Base-by-base conservation (phyloP, 1,284 basidiomycete genomes). In the Singerocomus inundabilis region DNA sequence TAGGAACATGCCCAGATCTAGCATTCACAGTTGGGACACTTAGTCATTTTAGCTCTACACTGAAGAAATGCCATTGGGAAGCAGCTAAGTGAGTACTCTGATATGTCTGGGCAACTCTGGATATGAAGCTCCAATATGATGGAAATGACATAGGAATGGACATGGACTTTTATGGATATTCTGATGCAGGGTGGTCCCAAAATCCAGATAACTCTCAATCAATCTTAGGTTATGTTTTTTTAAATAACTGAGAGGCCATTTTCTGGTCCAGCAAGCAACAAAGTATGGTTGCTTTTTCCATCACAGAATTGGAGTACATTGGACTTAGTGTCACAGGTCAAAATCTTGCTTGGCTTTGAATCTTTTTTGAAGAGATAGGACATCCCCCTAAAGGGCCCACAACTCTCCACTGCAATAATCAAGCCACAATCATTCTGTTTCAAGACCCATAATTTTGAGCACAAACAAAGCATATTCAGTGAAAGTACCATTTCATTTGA, bases 381-480 rank as follows among this genome's bases (percentile, higher is more conserved):
- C 33, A 34, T 18, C 21, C 21, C 21, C 21, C 21, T 21, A 21
- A 21, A 21, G 21, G 21, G 4, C 21, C 21, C 21, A 21, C 21
- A 21, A 21, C 4, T 21, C 21, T 21, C 21, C 21, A 21, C 21
- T 21, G 21, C 53, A 64, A 77, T 49, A 75, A 73, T 44, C 58
- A 69, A 37, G 55, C 66, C 0, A 60, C 67, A 3, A 69, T 76
- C 31, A 51, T 51, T 1, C 48, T 77, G 2, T 56, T 59, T 2
- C 46, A 60, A 1, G 62, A 72, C 37, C 59, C 66, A 13, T 51
- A 60, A 10, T 66, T 67, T 45, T 68, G 69, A 37, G 60, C 63
- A 4, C 47, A 67, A 5, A 72, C 70, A 0, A 78, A 77, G 51
- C 77, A 79, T 52, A 75, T 78, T 7, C 46, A 54, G 18, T 6